Evolutionary conservation across 108 stramenopile genomes (phyloP), one percentile per base, ranked within the genome.

Genomic region (Cyclotella cryptica): DNA sequence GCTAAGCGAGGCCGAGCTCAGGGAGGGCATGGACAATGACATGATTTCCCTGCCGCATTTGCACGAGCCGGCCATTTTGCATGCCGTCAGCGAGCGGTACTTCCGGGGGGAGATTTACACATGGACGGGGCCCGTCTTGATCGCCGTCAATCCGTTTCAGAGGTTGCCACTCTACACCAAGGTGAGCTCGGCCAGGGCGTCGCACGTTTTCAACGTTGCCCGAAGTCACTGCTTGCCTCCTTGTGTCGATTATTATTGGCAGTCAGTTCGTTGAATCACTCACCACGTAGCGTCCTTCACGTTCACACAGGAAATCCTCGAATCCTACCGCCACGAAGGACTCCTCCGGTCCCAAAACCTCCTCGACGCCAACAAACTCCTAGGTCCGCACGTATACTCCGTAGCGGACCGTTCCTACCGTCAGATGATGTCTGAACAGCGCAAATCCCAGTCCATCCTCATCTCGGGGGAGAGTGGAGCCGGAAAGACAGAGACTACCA

Each of bases 91-190:
- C 24, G 88, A 92, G 70, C 85, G 99, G 53, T 99, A 97, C 85
- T 86, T 88, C 71, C 70, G 84, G 21, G 96, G 93, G 24, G 86
- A 90, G 69, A 99, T 99, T 77, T 99, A 99, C 84, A 99, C 99
- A 10, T 98, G 95, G 94, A 98, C 97, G 18, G 98, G 98, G 17
- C 96, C 98, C 28, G 97, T 99, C 27, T 83, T 99, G 63, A 99
- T 99, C 84, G 97, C 98, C 47, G 97, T 99, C 29, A 99, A 99
- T 77, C 99, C 99, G 21, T 98, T 97, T 84, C 90, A 97, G 77
- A 87, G 95, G 17, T 82, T 98, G 62, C 93, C 94, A 9, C 79
- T 99, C 24, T 99, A 99, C 78, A 88, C 91, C 1, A 83, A 82
- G 77, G 91, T 91, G 82, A 90, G 96, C 81, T 63, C 26, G 30